phyloP scores from a whole-genome alignment of 148 eudicot genomes.

The Fagopyrum esculentum region DNA sequence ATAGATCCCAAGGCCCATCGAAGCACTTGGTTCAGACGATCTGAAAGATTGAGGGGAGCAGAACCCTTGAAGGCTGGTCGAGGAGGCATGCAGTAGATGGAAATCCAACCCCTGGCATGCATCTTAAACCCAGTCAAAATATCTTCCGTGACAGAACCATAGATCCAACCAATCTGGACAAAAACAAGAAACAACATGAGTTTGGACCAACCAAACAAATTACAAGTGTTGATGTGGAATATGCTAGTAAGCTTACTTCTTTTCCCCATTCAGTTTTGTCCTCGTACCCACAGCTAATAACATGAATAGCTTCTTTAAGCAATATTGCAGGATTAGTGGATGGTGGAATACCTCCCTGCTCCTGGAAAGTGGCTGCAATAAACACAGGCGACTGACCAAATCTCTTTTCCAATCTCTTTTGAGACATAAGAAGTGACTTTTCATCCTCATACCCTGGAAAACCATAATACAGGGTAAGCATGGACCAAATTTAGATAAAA shows the following conservation, averaged over 20 bases:
- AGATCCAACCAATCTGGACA: constrained; percentile 69
- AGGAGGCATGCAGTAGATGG: constrained; percentile 66
- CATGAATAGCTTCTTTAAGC: constrained; percentile 94
- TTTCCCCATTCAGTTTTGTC: constrained; percentile 98
- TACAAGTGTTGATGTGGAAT: neutral
- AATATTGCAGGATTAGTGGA: constrained; percentile 79
- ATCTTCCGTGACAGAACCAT: constrained; percentile 73
- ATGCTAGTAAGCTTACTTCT: constrained; percentile 56
- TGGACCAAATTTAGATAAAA: neutral
- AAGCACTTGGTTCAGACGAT: constrained; percentile 72
- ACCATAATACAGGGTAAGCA: constrained; percentile 14
- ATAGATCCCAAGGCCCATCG: constrained; percentile 75
- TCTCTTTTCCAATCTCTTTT: constrained; percentile 91
- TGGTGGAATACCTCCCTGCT: constrained; percentile 87
- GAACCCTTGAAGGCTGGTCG: constrained; percentile 75
- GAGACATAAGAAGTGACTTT: constrained; percentile 88
- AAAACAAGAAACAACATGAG: constrained; percentile 5
- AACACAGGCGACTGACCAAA: constrained; percentile 98
- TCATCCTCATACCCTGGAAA: constrained; percentile 85
- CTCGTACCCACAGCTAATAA: constrained; percentile 93
- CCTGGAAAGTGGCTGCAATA: constrained; percentile 94
- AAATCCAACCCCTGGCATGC: constrained; percentile 72
- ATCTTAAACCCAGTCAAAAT: constrained; percentile 71
- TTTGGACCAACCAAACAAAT: constrained; percentile 3
- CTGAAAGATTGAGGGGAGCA: constrained; percentile 75